Base-by-base conservation (phyloP, 345 rosid species). In the Mallotus nudiflorus region DNA sequence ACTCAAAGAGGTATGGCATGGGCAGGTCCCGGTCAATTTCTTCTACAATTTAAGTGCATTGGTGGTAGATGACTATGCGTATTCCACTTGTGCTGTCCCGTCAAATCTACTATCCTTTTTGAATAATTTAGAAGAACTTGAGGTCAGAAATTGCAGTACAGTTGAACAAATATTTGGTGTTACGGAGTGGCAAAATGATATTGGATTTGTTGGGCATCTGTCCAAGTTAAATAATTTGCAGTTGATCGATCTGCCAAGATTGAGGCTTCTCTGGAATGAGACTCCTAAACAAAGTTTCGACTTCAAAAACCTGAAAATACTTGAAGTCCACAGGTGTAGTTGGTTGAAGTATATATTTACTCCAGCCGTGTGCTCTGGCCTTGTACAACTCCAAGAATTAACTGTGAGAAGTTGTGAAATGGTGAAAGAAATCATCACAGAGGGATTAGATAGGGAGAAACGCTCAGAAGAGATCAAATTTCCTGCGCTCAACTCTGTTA, bases 41-140 rank as follows among this genome's bases (percentile, higher is more conserved):
- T 59, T 59, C 48, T 18, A n/a, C 25, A 31, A 59, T n/a, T 58
- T 69, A 61, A 48, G 31, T 0, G 15, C 16, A 10, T 25, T 69
- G 9, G 45, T 48, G 22, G 49, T 69, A 37, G 73, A 59, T 24
- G 58, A 69, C 0, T 59, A 48, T 48, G 16, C 24, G 4, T 48
- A 8, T 60, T 29, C 10, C 4, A 29, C 49, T 31, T 20, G 9
- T 15, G 44, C 73, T 22, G 27, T 69, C 5, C 66, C 73, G 1
- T 69, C 33, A 37, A 69, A 59, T 58, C 57, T 58, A 24, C 12
- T 59, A 9, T 66, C 65, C 3, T n/a, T n/a, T n/a, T n/a, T n/a
- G n/a, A n/a, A n/a, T n/a, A n/a, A n/a, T n/a, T n/a, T n/a, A n/a
- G n/a, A 14, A 13, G 33, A 48, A 4, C 58, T 69, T 40, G 50